Evolutionary conservation across 805 yeast species (phyloP).

Genomic region (Metschnikowia drakensbergensis): DNA sequence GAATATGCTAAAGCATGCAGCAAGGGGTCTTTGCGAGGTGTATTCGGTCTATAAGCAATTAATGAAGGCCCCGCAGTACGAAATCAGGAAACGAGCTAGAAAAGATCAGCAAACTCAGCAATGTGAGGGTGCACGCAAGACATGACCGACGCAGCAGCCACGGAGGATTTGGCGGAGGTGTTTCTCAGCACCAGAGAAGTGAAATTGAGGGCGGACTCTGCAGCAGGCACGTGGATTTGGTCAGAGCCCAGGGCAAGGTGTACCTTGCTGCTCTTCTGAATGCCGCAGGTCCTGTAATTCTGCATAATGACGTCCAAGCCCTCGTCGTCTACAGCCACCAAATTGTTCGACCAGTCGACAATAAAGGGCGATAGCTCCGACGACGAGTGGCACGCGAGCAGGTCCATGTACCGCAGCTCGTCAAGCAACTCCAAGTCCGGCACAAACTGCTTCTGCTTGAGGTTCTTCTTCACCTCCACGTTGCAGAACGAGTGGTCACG

Average conservation of each 20-base stretch:
- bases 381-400: conserved; percentile 12
- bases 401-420: conserved; percentile 12
- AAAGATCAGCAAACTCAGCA: conserved; percentile 45
- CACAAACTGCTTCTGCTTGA: conserved; percentile 18
- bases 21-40: background rate
- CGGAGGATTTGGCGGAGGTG: conserved; percentile 3
- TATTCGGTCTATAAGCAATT: conserved; percentile 1
- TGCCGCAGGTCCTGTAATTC: conserved; percentile 26
- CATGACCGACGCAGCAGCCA: conserved; percentile 12
- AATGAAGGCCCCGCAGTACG: background rate
- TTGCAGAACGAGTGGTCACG: conserved; percentile 18
- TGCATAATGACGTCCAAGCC: conserved; percentile 43
- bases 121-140: conserved; percentile 37
- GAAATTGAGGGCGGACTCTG: background rate
- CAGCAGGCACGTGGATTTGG: background rate
- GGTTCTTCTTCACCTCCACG: conserved; percentile 13
- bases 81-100: conserved; percentile 17
- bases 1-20: conserved; percentile 30
- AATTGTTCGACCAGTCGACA: conserved; percentile 60
- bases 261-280: conserved; percentile 16
- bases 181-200: background rate
- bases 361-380: conserved; percentile 25
- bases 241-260: conserved; percentile 13
- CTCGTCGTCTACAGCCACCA: conserved; percentile 48
- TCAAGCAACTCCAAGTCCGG: conserved; percentile 17